These are phyloP conservation scores for Davidsoniella eucalypti DNA, from an alignment of 2,329 filamentous ascomycete species.

Conservation along the genomic window DNA sequence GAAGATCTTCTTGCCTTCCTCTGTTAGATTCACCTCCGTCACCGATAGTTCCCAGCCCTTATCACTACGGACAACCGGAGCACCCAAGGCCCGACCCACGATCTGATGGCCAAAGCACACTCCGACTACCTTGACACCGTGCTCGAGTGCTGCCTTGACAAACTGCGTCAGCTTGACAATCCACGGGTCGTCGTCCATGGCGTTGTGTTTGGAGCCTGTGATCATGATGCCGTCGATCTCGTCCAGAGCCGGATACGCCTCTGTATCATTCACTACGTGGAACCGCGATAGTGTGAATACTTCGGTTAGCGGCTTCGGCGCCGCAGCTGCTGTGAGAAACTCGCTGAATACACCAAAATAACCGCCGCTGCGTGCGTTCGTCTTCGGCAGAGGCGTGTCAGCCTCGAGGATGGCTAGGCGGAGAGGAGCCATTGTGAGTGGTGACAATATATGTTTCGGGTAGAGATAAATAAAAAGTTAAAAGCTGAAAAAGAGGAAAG, in stretches of 20 bases:
- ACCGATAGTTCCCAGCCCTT: slow-evolving; percentile 73
- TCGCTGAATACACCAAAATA: slow-evolving; percentile 57
- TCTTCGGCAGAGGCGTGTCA: slow-evolving; percentile 55
- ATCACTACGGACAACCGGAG: slow-evolving; percentile 47
- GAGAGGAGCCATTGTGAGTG: slow-evolving; percentile 28
- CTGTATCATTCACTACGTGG: slow-evolving; percentile 45
- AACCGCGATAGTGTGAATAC: slow-evolving; percentile 45
- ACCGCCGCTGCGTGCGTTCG: slow-evolving; percentile 46
- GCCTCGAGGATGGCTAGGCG: slow-evolving; percentile 79
- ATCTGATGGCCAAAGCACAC: slow-evolving; percentile 86
- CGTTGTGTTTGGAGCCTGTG: slow-evolving; percentile 58
- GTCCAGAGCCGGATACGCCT: slow-evolving; percentile 56
- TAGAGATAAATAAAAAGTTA: too few relatives aligned
- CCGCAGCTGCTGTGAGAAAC: slow-evolving; percentile 37
- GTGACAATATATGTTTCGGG: neutral
- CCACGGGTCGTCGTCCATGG: slow-evolving; percentile 61
- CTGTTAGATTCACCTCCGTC: slow-evolving; percentile 48
- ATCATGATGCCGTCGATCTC: slow-evolving; percentile 70
- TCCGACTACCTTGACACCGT: slow-evolving; percentile 55
- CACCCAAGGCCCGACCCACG: slow-evolving; percentile 54
- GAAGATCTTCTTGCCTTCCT: slow-evolving; percentile 56
- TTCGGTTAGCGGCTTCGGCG: slow-evolving; percentile 25
- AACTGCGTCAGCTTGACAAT: slow-evolving; percentile 59
- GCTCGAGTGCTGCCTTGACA: slow-evolving; percentile 38
- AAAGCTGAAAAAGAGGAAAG: neutral